These are phyloP conservation scores for Gardenia jasminoides DNA, from an alignment of 257 asterid species.

Conservation along the genomic window DNA sequence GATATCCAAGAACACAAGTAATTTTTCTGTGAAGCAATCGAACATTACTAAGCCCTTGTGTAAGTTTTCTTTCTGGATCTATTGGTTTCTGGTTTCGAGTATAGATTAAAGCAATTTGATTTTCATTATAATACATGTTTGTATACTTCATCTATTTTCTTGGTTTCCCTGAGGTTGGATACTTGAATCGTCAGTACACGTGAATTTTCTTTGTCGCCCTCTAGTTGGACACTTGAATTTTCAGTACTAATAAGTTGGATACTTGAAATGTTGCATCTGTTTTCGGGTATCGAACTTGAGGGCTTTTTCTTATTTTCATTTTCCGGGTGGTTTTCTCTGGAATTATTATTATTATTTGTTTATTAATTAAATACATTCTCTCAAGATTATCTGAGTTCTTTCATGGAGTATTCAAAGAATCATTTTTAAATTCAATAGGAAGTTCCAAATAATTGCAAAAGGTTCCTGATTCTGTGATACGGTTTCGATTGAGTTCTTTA, in stretches of 20 bases:
- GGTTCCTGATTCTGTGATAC: too few species aligned
- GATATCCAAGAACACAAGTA: neutral
- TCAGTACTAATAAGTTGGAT: neutral
- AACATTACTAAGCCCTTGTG: neutral
- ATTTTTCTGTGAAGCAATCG: neutral
- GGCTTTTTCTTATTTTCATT: too few species aligned
- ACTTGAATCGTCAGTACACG: too few species aligned
- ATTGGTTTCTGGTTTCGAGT: neutral
- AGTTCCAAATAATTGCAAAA: too few species aligned
- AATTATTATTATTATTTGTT: neutral
- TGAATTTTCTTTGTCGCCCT: neutral
- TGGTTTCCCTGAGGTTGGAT: neutral
- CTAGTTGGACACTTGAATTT: neutral
- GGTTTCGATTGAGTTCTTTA: too few species aligned
- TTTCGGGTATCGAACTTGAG: too few species aligned
- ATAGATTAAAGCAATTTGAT: neutral
- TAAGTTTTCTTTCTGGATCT: neutral
- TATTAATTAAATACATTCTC: neutral
- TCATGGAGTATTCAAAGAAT: neutral
- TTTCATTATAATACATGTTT: neutral
- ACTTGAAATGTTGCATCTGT: neutral
- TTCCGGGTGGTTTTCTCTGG: neutral
- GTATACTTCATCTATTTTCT: neutral
- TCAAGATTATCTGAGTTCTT: neutral
- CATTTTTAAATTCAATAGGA: too few species aligned